Evolutionary conservation across 345 rosid species (phyloP).

Genomic region (Salix dunnii): DNA sequence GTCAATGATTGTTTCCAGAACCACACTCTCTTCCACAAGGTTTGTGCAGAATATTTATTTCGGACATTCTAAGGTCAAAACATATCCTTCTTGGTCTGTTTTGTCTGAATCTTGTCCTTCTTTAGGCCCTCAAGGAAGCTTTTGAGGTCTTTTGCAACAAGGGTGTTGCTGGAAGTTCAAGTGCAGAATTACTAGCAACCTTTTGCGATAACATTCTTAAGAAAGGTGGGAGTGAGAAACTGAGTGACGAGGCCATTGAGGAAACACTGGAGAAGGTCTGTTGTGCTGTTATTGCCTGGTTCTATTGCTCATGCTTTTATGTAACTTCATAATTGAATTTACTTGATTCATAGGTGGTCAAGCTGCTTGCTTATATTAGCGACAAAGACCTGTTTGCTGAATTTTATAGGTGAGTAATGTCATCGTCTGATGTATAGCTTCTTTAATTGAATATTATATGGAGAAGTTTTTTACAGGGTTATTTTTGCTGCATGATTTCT

Average conservation of each 20-base stretch:
- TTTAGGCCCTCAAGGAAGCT: constrained; percentile 37
- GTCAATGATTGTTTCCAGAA: constrained; percentile 33
- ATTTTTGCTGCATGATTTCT: not conserved
- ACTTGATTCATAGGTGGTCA: constrained; percentile 19
- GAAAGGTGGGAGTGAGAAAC: constrained; percentile 37
- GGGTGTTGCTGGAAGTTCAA: constrained; percentile 30
- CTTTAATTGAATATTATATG: not conserved
- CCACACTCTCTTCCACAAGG: constrained; percentile 40
- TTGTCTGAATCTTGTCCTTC: not conserved
- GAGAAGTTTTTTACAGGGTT: not conserved
- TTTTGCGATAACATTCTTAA: constrained; percentile 41
- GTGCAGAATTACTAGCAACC: constrained; percentile 38
- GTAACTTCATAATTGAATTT: not conserved
- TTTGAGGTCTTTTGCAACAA: constrained; percentile 40
- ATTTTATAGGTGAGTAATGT: constrained; percentile 25
- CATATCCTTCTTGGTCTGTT: not conserved
- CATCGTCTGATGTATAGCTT: not conserved
- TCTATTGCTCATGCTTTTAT: not conserved
- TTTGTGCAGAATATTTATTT: constrained; percentile 3
- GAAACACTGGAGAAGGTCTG: constrained; percentile 37
- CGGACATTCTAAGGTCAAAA: not conserved
- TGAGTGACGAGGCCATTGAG: constrained; percentile 45
- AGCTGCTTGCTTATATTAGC: constrained; percentile 33
- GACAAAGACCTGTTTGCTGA: constrained; percentile 41
- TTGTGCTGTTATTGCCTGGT: not conserved